Percentiles rank a stretch among this genome's conserved stretches.
Conservation (phyloP, 2,329 filamentous ascomycete species). For the Aspergillus fructus region DNA sequence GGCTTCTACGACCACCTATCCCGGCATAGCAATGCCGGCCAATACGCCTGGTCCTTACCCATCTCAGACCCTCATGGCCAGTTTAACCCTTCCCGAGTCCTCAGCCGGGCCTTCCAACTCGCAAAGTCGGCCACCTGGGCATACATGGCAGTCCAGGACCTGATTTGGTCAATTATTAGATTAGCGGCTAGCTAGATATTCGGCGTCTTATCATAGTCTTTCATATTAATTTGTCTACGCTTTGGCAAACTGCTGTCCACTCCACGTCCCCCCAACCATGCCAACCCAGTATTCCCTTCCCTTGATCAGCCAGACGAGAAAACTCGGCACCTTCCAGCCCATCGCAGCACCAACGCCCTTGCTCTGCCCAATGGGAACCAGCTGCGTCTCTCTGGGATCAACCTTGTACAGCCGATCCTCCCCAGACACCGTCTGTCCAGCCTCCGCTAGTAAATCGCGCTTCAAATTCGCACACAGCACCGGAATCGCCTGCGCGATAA, state of each 20-base stretch:
- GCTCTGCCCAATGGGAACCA: slow-evolving; percentile 49
- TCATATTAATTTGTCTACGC: slow-evolving; percentile 9
- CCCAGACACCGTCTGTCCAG: slow-evolving; percentile 22
- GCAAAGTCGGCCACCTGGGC: too few relatives aligned
- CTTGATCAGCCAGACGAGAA: slow-evolving; percentile 51
- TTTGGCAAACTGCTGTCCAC: slow-evolving; percentile 53
- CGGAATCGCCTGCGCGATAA: slow-evolving; percentile 43
- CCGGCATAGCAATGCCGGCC: too few relatives aligned
- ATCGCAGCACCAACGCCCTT: slow-evolving; percentile 48
- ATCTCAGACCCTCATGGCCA: too few relatives aligned
- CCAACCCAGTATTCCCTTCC: slow-evolving; percentile 55
- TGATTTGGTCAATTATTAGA: too few relatives aligned
- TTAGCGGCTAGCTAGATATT: too few relatives aligned
- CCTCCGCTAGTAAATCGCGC: slow-evolving; percentile 43
- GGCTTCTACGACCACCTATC: too few relatives aligned
- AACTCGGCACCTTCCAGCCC: slow-evolving; percentile 46
- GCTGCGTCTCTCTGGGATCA: slow-evolving; percentile 46
- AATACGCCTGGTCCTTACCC: too few relatives aligned
- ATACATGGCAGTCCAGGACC: too few relatives aligned
- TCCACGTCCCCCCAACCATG: slow-evolving; percentile 51
- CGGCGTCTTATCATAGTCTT: too few relatives aligned
- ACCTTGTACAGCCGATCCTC: slow-evolving; percentile 40
- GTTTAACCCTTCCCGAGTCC: too few relatives aligned
- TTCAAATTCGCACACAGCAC: slow-evolving; percentile 51
- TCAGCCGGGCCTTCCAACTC: too few relatives aligned